A percentile compares a stretch with the other conserved stretches of the same genome.
Evolutionary conservation across 2,329 filamentous ascomycete species (phyloP).

Genomic region (Colletotrichum godetiae): DNA sequence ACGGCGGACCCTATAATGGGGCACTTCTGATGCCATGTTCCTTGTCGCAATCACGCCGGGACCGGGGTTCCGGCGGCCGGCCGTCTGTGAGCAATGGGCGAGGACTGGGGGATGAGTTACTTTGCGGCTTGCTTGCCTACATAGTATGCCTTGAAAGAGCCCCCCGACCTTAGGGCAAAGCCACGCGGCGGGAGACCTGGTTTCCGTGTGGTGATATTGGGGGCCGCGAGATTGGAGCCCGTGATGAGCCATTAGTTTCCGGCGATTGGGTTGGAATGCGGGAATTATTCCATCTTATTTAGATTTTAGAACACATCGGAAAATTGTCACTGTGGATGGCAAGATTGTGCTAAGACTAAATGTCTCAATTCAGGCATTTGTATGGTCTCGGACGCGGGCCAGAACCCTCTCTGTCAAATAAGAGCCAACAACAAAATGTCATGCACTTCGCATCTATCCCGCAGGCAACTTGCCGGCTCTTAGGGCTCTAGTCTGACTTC

Average conservation of each 20-base stretch:
- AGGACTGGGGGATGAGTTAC: neutral
- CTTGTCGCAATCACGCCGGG: slow-evolving; percentile 11
- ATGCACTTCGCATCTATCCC: neutral
- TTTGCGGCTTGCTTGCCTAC: no score
- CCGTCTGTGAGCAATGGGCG: slow-evolving; percentile 1
- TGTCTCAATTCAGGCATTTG: neutral
- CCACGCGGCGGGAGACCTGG: neutral
- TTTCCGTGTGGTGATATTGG: neutral
- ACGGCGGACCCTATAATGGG: neutral
- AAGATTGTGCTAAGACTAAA: neutral
- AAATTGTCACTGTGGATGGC: neutral
- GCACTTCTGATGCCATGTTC: neutral
- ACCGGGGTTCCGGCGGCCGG: slow-evolving; percentile 16
- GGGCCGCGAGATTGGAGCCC: neutral
- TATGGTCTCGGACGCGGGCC: neutral
- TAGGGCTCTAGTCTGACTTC: neutral
- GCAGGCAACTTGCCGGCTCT: neutral
- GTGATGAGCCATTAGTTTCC: neutral
- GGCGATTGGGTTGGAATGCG: neutral
- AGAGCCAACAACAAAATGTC: neutral
- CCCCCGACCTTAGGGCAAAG: neutral
- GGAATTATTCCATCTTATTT: neutral
- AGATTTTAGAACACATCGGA: neutral
- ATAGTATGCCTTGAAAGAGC: no score
- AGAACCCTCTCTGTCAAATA: neutral